Percentiles rank a stretch among this genome's conserved stretches.
Evolutionary conservation across 2,329 filamentous ascomycete species (phyloP).

Genomic region (Cladosporium halotolerans): DNA sequence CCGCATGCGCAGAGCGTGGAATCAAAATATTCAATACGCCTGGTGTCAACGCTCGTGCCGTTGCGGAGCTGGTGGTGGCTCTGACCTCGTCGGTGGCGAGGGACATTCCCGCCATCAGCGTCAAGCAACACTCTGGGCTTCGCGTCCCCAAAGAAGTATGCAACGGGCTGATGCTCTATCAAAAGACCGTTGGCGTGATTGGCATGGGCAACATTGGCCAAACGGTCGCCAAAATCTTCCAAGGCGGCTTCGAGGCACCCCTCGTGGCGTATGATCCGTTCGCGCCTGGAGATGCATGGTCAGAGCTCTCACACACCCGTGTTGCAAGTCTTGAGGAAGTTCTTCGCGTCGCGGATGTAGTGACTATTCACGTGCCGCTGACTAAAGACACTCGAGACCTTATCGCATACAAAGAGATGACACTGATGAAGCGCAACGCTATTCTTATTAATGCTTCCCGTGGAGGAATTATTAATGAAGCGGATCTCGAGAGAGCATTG

Average conservation of each 20-base stretch:
- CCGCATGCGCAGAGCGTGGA: constrained; percentile 33
- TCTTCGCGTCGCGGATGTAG: constrained; percentile 27
- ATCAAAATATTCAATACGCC: constrained; percentile 46
- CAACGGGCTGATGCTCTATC: constrained; percentile 31
- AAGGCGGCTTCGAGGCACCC: constrained; percentile 22
- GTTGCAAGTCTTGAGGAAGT: constrained; percentile 23
- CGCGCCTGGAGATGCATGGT: constrained; percentile 19
- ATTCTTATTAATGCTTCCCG: constrained; percentile 29
- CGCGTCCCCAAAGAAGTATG: constrained; percentile 37
- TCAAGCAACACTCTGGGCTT: constrained; percentile 18
- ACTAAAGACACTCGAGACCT: constrained; percentile 24
- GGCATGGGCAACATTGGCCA: constrained; percentile 35
- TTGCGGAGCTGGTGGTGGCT: constrained; percentile 30
- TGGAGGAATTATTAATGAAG: constrained; percentile 29
- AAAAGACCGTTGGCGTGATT: constrained; percentile 32
- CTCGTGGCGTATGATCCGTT: constrained; percentile 33
- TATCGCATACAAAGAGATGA: constrained; percentile 25
- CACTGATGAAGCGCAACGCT: constrained; percentile 23
- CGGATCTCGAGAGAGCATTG: constrained; percentile 22
- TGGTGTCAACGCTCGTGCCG: constrained; percentile 35
- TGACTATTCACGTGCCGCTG: constrained; percentile 31
- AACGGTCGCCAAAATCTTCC: constrained; percentile 29
- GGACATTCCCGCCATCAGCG: constrained; percentile 27
- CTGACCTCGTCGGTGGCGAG: constrained; percentile 27
- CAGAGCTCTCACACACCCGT: constrained; percentile 21